phyloP scores from a whole-genome alignment of 495 filamentous ascomycete species.

The Aspergillus haitiensis region DNA sequence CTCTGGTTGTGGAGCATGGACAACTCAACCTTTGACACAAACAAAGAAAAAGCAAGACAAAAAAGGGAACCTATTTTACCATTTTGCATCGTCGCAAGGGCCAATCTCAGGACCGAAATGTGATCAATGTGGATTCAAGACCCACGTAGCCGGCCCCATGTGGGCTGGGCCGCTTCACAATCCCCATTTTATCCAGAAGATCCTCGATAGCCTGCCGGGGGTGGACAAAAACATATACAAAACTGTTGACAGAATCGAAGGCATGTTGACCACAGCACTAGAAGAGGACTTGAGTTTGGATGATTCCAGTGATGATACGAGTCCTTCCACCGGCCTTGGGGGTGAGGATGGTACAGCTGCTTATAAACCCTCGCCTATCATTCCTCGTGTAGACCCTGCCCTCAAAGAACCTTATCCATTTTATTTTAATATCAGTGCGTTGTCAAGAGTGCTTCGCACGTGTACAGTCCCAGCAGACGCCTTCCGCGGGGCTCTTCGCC shows the following conservation, averaged over 20 bases:
- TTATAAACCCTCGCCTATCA: constrained; percentile 33
- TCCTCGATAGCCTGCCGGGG: constrained; percentile 66
- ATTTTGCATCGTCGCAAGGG: constrained; percentile 68
- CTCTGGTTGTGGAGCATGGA: constrained; percentile 83
- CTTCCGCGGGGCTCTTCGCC: constrained; percentile 75
- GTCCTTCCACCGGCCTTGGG: constrained; percentile 10
- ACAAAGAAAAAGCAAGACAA: constrained; percentile 63
- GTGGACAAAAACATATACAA: constrained; percentile 66
- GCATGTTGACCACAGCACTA: constrained; percentile 85
- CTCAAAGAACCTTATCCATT: constrained; percentile 73
- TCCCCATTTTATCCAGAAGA: constrained; percentile 69
- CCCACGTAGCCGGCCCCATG: constrained; percentile 89
- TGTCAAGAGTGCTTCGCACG: constrained; percentile 75
- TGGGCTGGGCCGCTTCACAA: constrained; percentile 90
- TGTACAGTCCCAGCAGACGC: constrained; percentile 67
- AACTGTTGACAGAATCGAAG: constrained; percentile 77
- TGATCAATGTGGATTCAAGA: constrained; percentile 81
- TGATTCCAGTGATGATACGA: constrained; percentile 9
- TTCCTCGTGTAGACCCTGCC: constrained; percentile 52
- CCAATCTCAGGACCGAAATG: constrained; percentile 64
- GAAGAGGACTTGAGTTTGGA: constrained; percentile 62
- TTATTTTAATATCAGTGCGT: constrained; percentile 71
- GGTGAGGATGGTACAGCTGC: constrained; percentile 21
- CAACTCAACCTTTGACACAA: constrained; percentile 69
- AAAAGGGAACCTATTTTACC: constrained; percentile 69